Conservation (phyloP, 139 green algal species). For the Chara braunii region DNA sequence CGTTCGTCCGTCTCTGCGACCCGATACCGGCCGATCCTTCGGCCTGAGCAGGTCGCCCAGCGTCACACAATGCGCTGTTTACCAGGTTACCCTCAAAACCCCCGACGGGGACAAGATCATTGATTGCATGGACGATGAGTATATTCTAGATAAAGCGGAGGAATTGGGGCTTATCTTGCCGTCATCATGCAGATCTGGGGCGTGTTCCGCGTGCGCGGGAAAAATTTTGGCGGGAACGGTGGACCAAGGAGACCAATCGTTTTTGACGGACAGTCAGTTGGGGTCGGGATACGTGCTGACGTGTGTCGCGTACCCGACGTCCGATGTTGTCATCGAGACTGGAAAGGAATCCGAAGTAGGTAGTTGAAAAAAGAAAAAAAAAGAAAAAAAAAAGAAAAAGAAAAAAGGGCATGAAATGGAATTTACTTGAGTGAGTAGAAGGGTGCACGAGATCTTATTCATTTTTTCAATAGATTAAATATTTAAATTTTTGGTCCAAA, state of each 20-base stretch:
- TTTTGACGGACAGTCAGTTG: constrained; percentile 81
- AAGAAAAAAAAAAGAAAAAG: too few species aligned
- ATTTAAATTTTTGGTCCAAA: too few species aligned
- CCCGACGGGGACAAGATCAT: constrained; percentile 44
- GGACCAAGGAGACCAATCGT: constrained; percentile 82
- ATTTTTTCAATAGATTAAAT: too few species aligned
- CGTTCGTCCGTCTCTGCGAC: background rate
- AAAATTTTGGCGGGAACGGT: constrained; percentile 62
- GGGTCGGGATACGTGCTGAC: constrained; percentile 78
- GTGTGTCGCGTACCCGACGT: constrained; percentile 83
- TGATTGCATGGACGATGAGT: constrained; percentile 63
- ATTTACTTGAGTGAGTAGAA: too few species aligned
- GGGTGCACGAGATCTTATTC: too few species aligned
- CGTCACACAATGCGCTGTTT: background rate
- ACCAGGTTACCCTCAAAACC: constrained; percentile 40
- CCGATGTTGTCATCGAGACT: constrained; percentile 69
- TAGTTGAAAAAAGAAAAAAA: too few species aligned
- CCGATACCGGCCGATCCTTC: background rate
- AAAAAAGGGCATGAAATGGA: too few species aligned
- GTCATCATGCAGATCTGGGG: constrained; percentile 75
- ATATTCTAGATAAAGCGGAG: constrained; percentile 76
- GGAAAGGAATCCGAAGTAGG: too few species aligned
- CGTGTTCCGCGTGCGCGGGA: constrained; percentile 75
- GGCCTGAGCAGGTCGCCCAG: background rate
- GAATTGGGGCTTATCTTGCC: constrained; percentile 75